phyloP scores from a whole-genome alignment of 805 yeast species.

The Lipomyces spencermartinsiae region DNA sequence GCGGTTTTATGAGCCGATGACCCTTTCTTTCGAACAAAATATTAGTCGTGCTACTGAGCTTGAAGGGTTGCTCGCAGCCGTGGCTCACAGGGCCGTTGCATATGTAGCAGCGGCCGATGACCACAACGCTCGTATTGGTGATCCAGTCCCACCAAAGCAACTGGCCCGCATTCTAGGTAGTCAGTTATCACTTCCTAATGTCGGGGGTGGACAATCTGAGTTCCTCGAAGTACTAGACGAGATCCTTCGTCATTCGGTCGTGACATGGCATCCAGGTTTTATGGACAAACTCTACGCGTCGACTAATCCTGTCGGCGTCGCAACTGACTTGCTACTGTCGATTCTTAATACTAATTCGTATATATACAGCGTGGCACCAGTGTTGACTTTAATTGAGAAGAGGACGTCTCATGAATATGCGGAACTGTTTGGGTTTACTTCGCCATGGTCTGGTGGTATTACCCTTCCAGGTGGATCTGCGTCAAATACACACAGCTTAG shows the following conservation, averaged over 20 bases:
- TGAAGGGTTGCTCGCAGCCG: slow-evolving; percentile 54
- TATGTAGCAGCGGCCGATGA: slow-evolving; percentile 57
- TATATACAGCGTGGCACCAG: slow-evolving; percentile 79
- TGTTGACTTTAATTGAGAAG: slow-evolving; percentile 75
- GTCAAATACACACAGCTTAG: slow-evolving; percentile 80
- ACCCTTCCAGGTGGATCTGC: slow-evolving; percentile 89
- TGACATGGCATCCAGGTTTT: slow-evolving; percentile 88
- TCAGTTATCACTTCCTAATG: slow-evolving; percentile 20
- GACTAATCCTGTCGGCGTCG: slow-evolving; percentile 83
- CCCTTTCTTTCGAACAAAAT: not conserved
- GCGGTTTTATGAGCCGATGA: not conserved
- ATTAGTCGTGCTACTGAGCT: slow-evolving; percentile 54
- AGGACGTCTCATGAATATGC: slow-evolving; percentile 73
- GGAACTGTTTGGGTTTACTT: slow-evolving; percentile 61
- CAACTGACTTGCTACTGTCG: slow-evolving; percentile 71
- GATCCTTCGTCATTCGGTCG: slow-evolving; percentile 70
- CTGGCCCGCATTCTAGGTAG: slow-evolving; percentile 20
- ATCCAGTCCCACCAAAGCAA: slow-evolving; percentile 34
- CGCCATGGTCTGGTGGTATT: slow-evolving; percentile 72
- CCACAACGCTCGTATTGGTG: slow-evolving; percentile 55
- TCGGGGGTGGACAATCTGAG: slow-evolving; percentile 46
- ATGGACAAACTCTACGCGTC: slow-evolving; percentile 83
- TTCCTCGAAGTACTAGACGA: slow-evolving; percentile 59
- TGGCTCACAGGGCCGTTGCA: slow-evolving; percentile 57
- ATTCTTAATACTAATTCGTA: slow-evolving; percentile 82